Percentiles rank a stretch among this genome's conserved stretches.
Evolutionary conservation across 768 basidiomycete genomes (phyloP).

Genomic region (Mycena leptocephala): DNA sequence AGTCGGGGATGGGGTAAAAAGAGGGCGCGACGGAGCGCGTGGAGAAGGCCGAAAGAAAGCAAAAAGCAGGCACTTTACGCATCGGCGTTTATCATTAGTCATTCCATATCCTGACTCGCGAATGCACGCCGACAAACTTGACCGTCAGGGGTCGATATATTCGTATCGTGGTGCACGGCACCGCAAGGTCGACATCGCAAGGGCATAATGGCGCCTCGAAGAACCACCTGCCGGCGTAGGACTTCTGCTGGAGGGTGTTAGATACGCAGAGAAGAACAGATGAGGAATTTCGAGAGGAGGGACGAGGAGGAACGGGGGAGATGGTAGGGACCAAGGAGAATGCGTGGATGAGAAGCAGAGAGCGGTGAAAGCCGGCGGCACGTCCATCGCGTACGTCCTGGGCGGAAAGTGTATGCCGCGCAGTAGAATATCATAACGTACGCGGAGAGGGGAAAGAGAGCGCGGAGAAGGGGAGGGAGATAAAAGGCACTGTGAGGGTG

Average conservation of each 20-base stretch:
- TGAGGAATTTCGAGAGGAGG: neutral
- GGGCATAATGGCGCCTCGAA: neutral
- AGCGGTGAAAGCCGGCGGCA: neutral
- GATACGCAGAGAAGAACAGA: neutral
- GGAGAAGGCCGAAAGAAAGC: neutral
- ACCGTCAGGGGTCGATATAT: neutral
- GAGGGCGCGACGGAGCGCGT: neutral
- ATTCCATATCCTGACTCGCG: slow-evolving; percentile 1
- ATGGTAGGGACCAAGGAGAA: neutral
- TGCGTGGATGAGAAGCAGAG: neutral
- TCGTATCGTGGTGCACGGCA: neutral
- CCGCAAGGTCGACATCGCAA: neutral
- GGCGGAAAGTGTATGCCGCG: neutral
- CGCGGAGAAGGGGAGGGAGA: neutral
- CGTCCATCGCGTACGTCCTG: neutral
- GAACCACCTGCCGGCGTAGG: neutral
- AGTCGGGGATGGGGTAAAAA: neutral
- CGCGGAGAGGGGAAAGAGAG: neutral
- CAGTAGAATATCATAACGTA: neutral
- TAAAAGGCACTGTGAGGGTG: neutral
- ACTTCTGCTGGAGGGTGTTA: neutral
- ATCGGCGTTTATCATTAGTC: neutral
- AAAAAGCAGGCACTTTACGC: neutral
- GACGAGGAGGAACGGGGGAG: neutral
- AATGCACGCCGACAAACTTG: neutral